A percentile compares a stretch with the other conserved stretches of the same genome.
phyloP scores from a whole-genome alignment of 2,329 filamentous ascomycete genomes.

The Colletotrichum lindemuthianum region DNA sequence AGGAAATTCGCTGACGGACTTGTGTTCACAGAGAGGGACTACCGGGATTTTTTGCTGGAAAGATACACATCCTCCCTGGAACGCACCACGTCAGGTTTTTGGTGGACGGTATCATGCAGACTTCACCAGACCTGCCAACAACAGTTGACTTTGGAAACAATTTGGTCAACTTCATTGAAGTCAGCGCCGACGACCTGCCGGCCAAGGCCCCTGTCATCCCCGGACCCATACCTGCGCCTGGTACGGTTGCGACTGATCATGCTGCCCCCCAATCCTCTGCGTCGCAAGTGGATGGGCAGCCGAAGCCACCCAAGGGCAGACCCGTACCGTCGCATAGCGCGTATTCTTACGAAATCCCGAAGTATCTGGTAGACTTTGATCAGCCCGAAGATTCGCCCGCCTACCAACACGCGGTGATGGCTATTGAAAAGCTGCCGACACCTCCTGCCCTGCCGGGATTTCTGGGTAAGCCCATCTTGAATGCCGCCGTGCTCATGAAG shows the following conservation, averaged over 20 bases:
- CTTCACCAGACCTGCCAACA: conserved; percentile 86
- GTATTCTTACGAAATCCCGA: conserved; percentile 81
- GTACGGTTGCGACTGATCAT: conserved; percentile 39
- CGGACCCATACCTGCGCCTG: conserved; percentile 46
- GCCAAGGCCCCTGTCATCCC: conserved; percentile 44
- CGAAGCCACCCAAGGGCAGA: conserved; percentile 62
- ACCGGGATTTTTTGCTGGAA: conserved; percentile 76
- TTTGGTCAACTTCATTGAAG: conserved; percentile 97
- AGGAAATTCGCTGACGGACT: conserved; percentile 1
- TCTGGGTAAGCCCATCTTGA: conserved; percentile 92
- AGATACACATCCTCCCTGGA: conserved; percentile 86
- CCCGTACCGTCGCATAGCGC: conserved; percentile 63
- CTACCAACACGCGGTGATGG: conserved; percentile 79
- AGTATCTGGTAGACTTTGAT: conserved; percentile 88
- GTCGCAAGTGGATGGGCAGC: conserved; percentile 53
- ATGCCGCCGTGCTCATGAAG: conserved; percentile 90
- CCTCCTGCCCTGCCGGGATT: conserved; percentile 91
- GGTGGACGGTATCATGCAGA: conserved; percentile 92
- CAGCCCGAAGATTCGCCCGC: conserved; percentile 79
- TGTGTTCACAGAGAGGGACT: conserved; percentile 57
- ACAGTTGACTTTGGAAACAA: conserved; percentile 99
- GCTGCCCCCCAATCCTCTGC: conserved; percentile 45
- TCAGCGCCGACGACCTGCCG: conserved; percentile 78
- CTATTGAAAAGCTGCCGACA: conserved; percentile 81
- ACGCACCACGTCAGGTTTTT: conserved; percentile 98